Evolutionary conservation across 78 protist genomes (phyloP).

Genomic region (Planoprotostelium fungivorum): DNA sequence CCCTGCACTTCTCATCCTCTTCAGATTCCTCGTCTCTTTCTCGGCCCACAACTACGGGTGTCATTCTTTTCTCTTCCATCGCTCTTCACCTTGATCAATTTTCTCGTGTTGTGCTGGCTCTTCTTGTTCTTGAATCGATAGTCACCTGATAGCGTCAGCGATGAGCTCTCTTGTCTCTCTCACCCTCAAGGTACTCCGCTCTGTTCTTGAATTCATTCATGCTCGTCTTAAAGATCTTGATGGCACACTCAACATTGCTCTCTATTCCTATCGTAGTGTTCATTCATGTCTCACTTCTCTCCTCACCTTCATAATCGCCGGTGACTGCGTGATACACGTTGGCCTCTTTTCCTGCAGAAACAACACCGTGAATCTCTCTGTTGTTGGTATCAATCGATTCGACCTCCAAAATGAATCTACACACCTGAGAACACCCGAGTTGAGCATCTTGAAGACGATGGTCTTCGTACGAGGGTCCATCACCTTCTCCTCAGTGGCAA

Average conservation of each 20-base stretch:
- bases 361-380: conserved; percentile 6
- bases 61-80: not conserved
- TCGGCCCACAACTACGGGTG: conserved; percentile 5
- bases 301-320: conserved; percentile 5
- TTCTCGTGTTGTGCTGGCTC: not conserved
- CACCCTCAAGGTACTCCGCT: not conserved
- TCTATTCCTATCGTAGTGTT: too few relatives aligned
- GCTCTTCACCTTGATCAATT: not conserved
- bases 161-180: too few relatives aligned
- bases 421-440: conserved; percentile 1
- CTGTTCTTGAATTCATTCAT: conserved; percentile 9
- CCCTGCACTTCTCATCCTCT: not conserved
- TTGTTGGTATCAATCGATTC: not conserved
- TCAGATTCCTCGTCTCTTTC: conserved; percentile 5
- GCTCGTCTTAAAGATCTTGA: conserved; percentile 11
- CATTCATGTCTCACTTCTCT: too few relatives aligned
- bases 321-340: conserved; percentile 10
- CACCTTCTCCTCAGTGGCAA: not conserved
- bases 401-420: not conserved
- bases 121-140: not conserved
- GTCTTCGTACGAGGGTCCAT: not conserved
- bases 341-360: conserved; percentile 17
- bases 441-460: conserved; percentile 5
- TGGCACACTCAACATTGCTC: conserved; percentile 2
- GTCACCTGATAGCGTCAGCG: too few relatives aligned